Evolutionary conservation across 345 rosid genomes (phyloP).

Genomic region (Eucalyptus cloeziana): DNA sequence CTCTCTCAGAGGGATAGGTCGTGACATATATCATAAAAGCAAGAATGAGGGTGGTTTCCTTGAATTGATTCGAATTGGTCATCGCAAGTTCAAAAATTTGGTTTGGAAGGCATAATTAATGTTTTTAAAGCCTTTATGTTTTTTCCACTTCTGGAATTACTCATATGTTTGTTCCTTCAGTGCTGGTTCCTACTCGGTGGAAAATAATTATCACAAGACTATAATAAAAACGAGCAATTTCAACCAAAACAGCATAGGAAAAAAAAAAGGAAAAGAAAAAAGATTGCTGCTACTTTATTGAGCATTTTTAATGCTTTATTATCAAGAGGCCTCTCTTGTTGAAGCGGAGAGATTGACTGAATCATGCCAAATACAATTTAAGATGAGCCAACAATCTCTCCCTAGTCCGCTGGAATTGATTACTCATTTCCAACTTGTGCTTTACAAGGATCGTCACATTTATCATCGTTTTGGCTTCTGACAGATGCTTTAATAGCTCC

Average conservation of each 20-base stretch:
- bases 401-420: background rate
- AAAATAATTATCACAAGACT: background rate
- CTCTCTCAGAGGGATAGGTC: too few relatives aligned
- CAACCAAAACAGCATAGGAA: background rate
- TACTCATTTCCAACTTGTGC: background rate
- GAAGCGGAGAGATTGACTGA: background rate
- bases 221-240: background rate
- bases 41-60: background rate
- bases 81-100: background rate
- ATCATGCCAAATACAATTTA: background rate
- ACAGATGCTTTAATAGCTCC: too few relatives aligned
- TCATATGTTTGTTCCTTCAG: background rate
- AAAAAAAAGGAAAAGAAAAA: background rate
- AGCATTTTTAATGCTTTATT: background rate
- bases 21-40: background rate
- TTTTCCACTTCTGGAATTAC: background rate
- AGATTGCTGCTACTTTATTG: background rate
- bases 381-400: background rate
- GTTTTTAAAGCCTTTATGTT: background rate
- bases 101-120: background rate
- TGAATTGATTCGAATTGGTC: background rate
- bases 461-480: background rate
- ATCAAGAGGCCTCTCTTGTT: background rate
- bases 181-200: background rate
- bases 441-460: background rate